phyloP scores from a whole-genome alignment of 768 basidiomycete genomes.

The Pulveroboletus sp. region DNA sequence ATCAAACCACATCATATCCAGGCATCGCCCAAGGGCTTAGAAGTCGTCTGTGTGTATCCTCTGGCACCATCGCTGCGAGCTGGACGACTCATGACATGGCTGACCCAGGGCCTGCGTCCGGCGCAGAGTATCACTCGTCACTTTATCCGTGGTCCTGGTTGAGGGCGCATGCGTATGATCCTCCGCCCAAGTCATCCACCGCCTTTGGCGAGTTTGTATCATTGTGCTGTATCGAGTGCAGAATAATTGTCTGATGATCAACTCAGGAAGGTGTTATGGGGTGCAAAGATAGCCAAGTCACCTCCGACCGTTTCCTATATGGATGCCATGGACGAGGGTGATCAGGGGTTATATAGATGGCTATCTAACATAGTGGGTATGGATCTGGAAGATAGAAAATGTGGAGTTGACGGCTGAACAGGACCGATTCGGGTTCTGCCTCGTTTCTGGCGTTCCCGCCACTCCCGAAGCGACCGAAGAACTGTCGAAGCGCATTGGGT shows the following conservation, averaged over 20 bases:
- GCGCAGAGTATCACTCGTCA: conserved; percentile 61
- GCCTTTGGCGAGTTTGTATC: conserved; percentile 41
- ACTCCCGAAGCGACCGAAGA: conserved; percentile 83
- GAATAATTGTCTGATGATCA: background rate
- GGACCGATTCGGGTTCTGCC: conserved; percentile 87
- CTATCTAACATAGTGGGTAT: conserved; percentile 67
- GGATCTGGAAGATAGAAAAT: background rate
- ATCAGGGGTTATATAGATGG: conserved; percentile 74
- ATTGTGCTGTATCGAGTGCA: background rate
- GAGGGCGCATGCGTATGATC: conserved; percentile 73
- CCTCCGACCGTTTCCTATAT: conserved; percentile 73
- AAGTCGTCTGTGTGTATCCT: conserved; percentile 62
- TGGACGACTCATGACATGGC: background rate
- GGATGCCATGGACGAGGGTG: conserved; percentile 63
- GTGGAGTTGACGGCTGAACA: conserved; percentile 27
- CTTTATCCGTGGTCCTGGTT: conserved; percentile 89
- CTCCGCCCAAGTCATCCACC: conserved; percentile 35
- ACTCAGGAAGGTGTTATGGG: conserved; percentile 72
- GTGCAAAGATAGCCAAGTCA: conserved; percentile 62
- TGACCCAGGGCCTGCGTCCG: conserved; percentile 19
- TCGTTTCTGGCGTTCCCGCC: conserved; percentile 74
- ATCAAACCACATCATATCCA: conserved; percentile 60
- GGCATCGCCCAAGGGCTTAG: conserved; percentile 56
- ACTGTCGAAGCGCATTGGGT: conserved; percentile 70
- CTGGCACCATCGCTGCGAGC: background rate